A percentile compares a stretch with the other conserved stretches of the same genome.
phyloP scores from a whole-genome alignment of 2,329 filamentous ascomycete species.

The Colletotrichum sidae region DNA sequence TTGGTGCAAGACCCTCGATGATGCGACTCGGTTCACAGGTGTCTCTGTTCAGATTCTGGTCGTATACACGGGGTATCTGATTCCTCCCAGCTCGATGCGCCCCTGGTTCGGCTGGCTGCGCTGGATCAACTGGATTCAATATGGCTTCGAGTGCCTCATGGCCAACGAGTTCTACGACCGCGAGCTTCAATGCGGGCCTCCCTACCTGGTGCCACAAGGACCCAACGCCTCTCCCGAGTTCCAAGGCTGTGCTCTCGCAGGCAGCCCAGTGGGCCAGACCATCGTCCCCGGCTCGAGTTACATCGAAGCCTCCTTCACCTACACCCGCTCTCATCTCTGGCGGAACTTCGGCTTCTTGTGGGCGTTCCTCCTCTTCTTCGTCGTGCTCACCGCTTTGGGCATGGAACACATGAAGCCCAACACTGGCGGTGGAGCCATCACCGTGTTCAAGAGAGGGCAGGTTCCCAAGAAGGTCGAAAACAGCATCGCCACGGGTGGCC shows the following conservation, averaged over 20 bases:
- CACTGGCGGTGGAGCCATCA: constrained; percentile 68
- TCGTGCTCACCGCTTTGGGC: constrained; percentile 52
- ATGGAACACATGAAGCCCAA: constrained; percentile 65
- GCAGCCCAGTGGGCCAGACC: constrained; percentile 63
- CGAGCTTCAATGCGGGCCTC: constrained; percentile 64
- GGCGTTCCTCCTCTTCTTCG: constrained; percentile 61
- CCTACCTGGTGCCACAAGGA: constrained; percentile 65
- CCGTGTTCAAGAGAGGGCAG: constrained; percentile 72
- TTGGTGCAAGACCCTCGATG: constrained; percentile 60
- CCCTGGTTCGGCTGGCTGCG: constrained; percentile 66
- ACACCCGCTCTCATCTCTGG: constrained; percentile 70
- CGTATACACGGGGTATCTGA: constrained; percentile 56
- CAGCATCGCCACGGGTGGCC: constrained; percentile 64
- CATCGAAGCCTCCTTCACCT: constrained; percentile 63
- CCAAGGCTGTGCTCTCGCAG: constrained; percentile 70
- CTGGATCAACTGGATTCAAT: constrained; percentile 63
- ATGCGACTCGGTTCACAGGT: constrained; percentile 49
- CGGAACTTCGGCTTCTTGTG: constrained; percentile 66
- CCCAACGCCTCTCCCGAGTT: constrained; percentile 59
- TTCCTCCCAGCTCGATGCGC: constrained; percentile 61
- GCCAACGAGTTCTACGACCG: constrained; percentile 72
- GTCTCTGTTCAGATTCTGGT: constrained; percentile 44
- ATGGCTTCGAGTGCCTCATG: constrained; percentile 75
- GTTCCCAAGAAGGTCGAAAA: constrained; percentile 69
- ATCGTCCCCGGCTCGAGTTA: constrained; percentile 67